Conservation (phyloP, 495 filamentous ascomycete species). For the Chlorociboria aeruginascens region DNA sequence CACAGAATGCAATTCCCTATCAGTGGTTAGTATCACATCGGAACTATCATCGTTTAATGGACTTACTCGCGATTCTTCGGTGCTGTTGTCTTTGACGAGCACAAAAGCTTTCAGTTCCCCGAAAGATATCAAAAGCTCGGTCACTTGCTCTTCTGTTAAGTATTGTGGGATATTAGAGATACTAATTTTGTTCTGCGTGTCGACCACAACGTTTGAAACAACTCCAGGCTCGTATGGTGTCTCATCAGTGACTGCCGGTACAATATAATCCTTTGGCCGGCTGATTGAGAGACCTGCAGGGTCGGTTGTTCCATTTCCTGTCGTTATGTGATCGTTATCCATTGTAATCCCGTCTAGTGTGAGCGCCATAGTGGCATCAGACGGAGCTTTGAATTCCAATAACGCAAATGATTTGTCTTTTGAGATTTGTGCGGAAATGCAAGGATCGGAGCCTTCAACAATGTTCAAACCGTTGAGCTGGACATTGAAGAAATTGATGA, state of each 20-base stretch:
- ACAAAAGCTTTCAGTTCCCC: constrained; percentile 90
- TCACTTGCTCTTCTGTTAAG: constrained; percentile 82
- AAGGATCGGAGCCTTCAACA: constrained; percentile 70
- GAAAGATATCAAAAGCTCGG: constrained; percentile 78
- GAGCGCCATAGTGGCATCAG: constrained; percentile 82
- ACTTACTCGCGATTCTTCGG: constrained; percentile 81
- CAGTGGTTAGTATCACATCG: constrained; percentile 75
- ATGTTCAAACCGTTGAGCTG: constrained; percentile 93
- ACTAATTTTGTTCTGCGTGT: constrained; percentile 91
- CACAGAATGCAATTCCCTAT: constrained; percentile 93
- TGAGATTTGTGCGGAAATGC: constrained; percentile 74
- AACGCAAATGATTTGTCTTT: constrained; percentile 68
- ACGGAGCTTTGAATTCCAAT: constrained; percentile 77
- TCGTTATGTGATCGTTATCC: constrained; percentile 44
- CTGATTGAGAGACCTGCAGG: constrained; percentile 64
- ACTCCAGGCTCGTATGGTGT: constrained; percentile 64
- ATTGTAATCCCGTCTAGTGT: constrained; percentile 84
- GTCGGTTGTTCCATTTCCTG: constrained; percentile 40
- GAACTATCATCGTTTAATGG: constrained; percentile 60
- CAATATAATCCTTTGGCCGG: constrained; percentile 95
- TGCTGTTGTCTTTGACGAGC: constrained; percentile 74
- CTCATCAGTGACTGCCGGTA: constrained; percentile 69
- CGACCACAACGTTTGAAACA: constrained; percentile 69
- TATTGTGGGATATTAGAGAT: constrained; percentile 79
- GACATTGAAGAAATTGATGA: constrained; percentile 86